Evolutionary conservation across 164 flowering plant species (phyloP).

Genomic region (Vitis vinifera): DNA sequence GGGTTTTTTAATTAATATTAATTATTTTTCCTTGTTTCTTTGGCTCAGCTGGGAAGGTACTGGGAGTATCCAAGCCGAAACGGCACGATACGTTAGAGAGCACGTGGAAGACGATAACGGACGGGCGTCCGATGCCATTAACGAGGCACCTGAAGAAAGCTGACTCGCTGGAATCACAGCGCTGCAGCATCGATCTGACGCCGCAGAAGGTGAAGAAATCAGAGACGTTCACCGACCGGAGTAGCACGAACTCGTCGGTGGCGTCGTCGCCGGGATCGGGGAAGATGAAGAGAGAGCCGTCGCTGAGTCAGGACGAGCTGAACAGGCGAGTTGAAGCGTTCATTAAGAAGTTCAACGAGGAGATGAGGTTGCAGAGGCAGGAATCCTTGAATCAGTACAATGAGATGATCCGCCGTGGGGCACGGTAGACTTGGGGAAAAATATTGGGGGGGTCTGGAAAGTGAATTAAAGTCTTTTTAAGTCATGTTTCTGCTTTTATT

Average conservation of each 20-base stretch:
- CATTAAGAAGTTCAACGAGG: constrained; percentile 76
- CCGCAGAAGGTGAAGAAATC: constrained; percentile 47
- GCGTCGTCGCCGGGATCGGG: constrained; percentile 30
- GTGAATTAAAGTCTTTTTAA: too few species aligned
- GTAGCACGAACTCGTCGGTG: constrained; percentile 9
- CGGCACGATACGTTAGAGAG: constrained; percentile 74
- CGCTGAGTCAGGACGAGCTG: constrained; percentile 80
- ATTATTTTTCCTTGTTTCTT: background rate
- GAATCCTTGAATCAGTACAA: constrained; percentile 51
- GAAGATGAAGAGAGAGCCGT: constrained; percentile 50
- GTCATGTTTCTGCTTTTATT: too few species aligned
- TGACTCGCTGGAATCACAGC: constrained; percentile 63
- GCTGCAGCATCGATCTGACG: constrained; percentile 8
- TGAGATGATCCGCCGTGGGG: constrained; percentile 49
- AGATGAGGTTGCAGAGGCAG: constrained; percentile 81
- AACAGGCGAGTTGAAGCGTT: constrained; percentile 79
- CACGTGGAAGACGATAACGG: constrained; percentile 90
- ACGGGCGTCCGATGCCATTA: constrained; percentile 73
- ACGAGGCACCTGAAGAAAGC: constrained; percentile 65
- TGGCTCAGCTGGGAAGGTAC: constrained; percentile 32
- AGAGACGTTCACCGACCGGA: constrained; percentile 45
- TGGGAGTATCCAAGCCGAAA: constrained; percentile 62
- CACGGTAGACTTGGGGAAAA: background rate
- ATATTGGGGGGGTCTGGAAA: too few species aligned
- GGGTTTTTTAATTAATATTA: background rate